Evolutionary conservation across 1,284 basidiomycete genomes (phyloP), one percentile per base, ranked within the genome.

Genomic region (Fomes fomentarius): DNA sequence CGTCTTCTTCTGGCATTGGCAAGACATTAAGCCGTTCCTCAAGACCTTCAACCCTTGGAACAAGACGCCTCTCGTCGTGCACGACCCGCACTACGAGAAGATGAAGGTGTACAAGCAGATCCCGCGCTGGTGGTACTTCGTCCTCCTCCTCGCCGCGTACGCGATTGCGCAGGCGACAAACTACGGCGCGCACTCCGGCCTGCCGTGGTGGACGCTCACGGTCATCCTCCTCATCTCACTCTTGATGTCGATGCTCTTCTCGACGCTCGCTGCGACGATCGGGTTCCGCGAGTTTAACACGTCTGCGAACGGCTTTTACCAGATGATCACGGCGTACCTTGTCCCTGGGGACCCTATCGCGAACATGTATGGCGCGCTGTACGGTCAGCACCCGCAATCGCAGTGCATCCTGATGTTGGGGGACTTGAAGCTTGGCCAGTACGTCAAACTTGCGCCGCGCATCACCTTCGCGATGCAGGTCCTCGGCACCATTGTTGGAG

Each of bases 401-500:
- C 77, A 79, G 62, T 76, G 77, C 11, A 71, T 80, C 34, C 71
- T 74, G 24, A 76, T 81, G 46, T 69, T 79, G 50, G 71, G 75
- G 39, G 79, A 82, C 62, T 68, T 82, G 34, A 81, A 82, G 67
- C 76, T 80, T n/a, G 72, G 65, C 17, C 65, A 66, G 53, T 69
- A 87, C 69, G 82, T 81, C 60, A 88, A 88, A 69, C 74, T 89
- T 42, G 81, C 85, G 17, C 86, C 85, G 15, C 74, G 80, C 1
- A 77, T 78, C 1, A 85, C 84, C 1, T 85, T 88, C 66, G 70
- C 74, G 6, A 80, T 83, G 34, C 85, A 88, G 66, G 71, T 77
- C 25, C 48, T 79, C 17, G 83, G 82, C 7, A 78, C 83, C 5
- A 63, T 84, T 40, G 66, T 71, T 43, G 69, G 67, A 11, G 63